Evolutionary conservation across 495 filamentous ascomycete species (phyloP).

Genomic region (Poronia punctata): DNA sequence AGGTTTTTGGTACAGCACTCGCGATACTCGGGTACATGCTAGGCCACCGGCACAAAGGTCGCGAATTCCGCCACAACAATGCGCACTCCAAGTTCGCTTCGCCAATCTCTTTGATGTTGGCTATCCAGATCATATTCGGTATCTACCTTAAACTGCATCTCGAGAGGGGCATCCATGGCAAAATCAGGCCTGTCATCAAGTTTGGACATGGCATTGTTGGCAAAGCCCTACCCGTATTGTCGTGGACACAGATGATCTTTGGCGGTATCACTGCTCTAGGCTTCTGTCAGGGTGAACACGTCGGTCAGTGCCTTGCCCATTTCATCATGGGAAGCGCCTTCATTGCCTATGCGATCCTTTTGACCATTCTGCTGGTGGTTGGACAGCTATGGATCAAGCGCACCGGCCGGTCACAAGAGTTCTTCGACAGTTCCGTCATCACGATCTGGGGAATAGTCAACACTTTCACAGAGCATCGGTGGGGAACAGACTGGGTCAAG

Average conservation of each 20-base stretch:
- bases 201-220: constrained; percentile 73
- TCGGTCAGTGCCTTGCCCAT: constrained; percentile 90
- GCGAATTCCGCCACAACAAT: constrained; percentile 72
- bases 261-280: constrained; percentile 89
- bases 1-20: constrained; percentile 65
- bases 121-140: constrained; percentile 71
- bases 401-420: constrained; percentile 87
- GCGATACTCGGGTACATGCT: constrained; percentile 83
- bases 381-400: constrained; percentile 82
- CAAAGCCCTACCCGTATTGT: constrained; percentile 76
- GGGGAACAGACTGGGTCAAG: constrained; percentile 83
- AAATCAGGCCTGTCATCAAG: constrained; percentile 66
- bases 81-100: constrained; percentile 77
- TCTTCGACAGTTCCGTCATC: constrained; percentile 90
- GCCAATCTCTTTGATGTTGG: constrained; percentile 68
- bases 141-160: constrained; percentile 87
- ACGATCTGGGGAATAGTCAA: constrained; percentile 93
- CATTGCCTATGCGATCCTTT: constrained; percentile 83
- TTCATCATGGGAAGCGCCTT: constrained; percentile 99
- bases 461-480: constrained; percentile 95
- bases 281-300: constrained; percentile 88
- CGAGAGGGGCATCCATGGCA: constrained; percentile 70
- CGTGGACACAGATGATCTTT: constrained; percentile 95
- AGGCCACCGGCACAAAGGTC: constrained; percentile 82
- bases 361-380: constrained; percentile 80